These are phyloP conservation scores for Cryptococcus neoformans DNA, from an alignment of 1,284 basidiomycete species.

Conservation along the genomic window DNA sequence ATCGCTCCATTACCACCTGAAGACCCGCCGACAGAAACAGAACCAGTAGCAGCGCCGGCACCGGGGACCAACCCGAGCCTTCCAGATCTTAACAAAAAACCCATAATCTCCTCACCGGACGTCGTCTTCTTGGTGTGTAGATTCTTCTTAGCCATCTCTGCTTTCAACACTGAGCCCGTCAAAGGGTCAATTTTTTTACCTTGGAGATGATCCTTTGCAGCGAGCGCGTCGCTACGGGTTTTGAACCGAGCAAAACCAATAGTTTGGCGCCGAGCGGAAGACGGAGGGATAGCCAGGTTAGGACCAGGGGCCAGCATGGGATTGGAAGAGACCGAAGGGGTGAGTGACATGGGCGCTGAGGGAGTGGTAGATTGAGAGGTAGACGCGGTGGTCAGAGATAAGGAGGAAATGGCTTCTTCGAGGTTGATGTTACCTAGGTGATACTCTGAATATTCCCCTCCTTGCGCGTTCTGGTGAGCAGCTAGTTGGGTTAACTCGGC, in stretches of 20 bases:
- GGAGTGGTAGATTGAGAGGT: conserved; percentile 44
- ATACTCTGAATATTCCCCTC: conserved; percentile 14
- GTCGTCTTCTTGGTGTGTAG: conserved; percentile 89
- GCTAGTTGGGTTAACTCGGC: conserved; percentile 41
- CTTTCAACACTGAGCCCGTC: conserved; percentile 89
- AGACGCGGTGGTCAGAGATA: conserved; percentile 37
- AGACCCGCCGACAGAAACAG: conserved; percentile 1
- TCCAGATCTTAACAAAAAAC: conserved; percentile 36
- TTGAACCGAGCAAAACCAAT: conserved; percentile 98
- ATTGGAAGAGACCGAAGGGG: conserved; percentile 37
- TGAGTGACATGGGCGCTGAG: conserved; percentile 54
- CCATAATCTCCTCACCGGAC: conserved; percentile 49
- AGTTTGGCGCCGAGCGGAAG: conserved; percentile 65
- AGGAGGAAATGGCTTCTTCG: conserved; percentile 39
- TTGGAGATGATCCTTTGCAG: conserved; percentile 84
- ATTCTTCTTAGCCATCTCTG: conserved; percentile 99
- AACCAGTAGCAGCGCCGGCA: neutral
- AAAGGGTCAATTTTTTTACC: conserved; percentile 91
- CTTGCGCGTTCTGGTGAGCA: conserved; percentile 24
- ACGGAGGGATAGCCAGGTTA: conserved; percentile 18
- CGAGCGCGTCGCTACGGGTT: conserved; percentile 79
- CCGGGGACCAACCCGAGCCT: conserved; percentile 22
- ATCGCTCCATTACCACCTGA: conserved; percentile 7
- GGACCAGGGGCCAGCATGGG: conserved; percentile 27
- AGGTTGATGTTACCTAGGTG: conserved; percentile 15